Evolutionary conservation across 768 basidiomycete genomes (phyloP).

Genomic region (Pleurotus tuber-regium): DNA sequence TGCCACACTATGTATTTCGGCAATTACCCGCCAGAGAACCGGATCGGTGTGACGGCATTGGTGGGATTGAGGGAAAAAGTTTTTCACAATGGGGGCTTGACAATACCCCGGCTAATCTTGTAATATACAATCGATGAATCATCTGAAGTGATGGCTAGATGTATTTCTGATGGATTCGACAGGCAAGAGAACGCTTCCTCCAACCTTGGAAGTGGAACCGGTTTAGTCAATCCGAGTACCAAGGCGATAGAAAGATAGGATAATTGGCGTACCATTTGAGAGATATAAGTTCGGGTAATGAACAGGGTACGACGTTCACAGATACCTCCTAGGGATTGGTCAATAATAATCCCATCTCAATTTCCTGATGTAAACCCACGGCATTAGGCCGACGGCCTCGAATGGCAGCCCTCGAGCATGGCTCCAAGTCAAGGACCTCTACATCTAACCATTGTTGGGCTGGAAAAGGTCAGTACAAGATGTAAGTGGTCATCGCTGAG

Average conservation of each 20-base stretch:
- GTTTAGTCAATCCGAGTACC: neutral
- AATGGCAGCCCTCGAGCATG: constrained; percentile 54
- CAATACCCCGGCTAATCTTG: constrained; percentile 73
- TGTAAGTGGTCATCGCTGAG: no score
- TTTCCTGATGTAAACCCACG: constrained; percentile 29
- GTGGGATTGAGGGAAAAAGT: neutral
- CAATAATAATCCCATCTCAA: neutral
- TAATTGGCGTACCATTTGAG: constrained; percentile 3
- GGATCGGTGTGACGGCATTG: neutral
- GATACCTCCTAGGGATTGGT: neutral
- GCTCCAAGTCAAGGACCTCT: constrained; percentile 25
- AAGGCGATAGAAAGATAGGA: neutral
- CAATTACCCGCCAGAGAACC: neutral
- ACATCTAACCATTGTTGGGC: constrained; percentile 75
- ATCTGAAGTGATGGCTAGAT: constrained; percentile 69
- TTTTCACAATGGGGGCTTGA: constrained; percentile 61
- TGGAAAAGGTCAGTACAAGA: no score
- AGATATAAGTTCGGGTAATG: neutral
- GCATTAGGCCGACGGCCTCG: constrained; percentile 53
- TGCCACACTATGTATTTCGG: neutral
- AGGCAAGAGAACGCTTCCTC: constrained; percentile 54
- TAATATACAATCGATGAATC: constrained; percentile 87
- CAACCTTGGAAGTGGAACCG: constrained; percentile 40
- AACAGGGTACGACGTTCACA: constrained; percentile 1
- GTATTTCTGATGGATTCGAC: constrained; percentile 46